phyloP scores from a whole-genome alignment of 441 rosid genomes.

The Euphorbia neoarborescens region DNA sequence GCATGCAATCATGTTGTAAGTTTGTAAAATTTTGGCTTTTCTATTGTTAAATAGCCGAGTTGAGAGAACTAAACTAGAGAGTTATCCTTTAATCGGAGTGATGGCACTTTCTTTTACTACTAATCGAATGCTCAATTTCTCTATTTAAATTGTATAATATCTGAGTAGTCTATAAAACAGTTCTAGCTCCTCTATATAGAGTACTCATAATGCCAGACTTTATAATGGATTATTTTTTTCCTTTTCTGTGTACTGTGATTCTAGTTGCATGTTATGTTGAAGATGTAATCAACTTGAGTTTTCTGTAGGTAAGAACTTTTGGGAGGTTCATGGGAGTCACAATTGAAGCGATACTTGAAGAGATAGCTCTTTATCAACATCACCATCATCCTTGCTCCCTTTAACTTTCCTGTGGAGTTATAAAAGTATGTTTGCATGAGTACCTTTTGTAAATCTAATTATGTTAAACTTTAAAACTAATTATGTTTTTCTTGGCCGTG shows the following conservation, averaged over 20 bases:
- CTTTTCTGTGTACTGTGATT: background rate
- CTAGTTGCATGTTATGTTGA: conserved; percentile 4
- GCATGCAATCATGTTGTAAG: conserved; percentile 99
- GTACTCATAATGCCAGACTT: background rate
- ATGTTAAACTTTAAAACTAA: conserved; percentile 14
- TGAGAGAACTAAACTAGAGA: conserved; percentile 4
- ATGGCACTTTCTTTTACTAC: background rate
- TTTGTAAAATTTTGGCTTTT: conserved; percentile 20
- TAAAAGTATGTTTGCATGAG: conserved; percentile 44
- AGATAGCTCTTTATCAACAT: conserved; percentile 80
- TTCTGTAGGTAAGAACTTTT: conserved; percentile 80
- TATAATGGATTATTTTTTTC: background rate
- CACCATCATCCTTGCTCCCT: conserved; percentile 98
- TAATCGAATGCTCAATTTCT: background rate
- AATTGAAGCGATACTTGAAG: conserved; percentile 89
- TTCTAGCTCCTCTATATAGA: background rate
- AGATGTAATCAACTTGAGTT: conserved; percentile 13
- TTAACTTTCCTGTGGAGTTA: conserved; percentile 85
- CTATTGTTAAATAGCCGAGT: conserved; percentile 3
- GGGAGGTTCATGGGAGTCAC: conserved; percentile 89
- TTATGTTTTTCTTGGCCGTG: conserved; percentile 23
- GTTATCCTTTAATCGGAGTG: background rate
- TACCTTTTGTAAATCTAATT: background rate
- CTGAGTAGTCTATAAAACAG: background rate
- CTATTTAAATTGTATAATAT: background rate